Base-by-base conservation (phyloP, 441 rosid species). In the Adansonia madagascariensis region DNA sequence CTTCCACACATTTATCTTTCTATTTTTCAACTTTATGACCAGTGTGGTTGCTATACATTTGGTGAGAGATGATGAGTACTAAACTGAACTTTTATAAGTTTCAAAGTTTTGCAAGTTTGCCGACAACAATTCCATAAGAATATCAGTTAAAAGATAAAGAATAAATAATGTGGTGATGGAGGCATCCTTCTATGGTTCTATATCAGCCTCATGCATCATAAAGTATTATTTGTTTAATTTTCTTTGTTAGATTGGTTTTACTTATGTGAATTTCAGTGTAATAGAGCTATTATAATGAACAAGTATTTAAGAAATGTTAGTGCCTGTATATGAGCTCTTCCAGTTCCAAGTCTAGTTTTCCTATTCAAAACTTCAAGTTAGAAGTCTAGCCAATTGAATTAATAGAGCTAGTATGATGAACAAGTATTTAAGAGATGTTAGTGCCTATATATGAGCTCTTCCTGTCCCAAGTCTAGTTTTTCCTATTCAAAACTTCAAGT, bases 371-470 rank as follows among this genome's bases (percentile, higher is more conserved):
- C 20, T 20, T 22, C 14, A 18, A 17, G 61, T 62, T 12, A 62
- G n/a, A 31, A 31, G 67, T 14, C 44, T 62, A 6, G 67, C 67
- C 6, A 6, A 31, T 66, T 15, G 41, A 7, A 14, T 53, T 12
- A 12, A 68, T 46, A 22, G n/a, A 46, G 56, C 55, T 20, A 44
- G 72, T 67, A 67, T 46, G 55, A 67, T 20, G 55, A 46, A 55
- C 5, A 44, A 46, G 31, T 44, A 20, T 67, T 20, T 66, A 66
- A 66, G 53, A 46, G 20, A 39, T 67, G 6, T 67, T 46, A 46
- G 39, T 46, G 53, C 72, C 72, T 67, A 46, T n/a, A 67, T 46
- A 39, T 47, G 56, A 20, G 4, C 39, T 8, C 18, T 10, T 4
- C 14, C 15, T 44, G 9, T 46, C 22, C 3, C 27, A 46, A 44